These are phyloP conservation scores for Annulohypoxylon moriforme DNA, from an alignment of 495 filamentous ascomycete species.

Conservation along the genomic window DNA sequence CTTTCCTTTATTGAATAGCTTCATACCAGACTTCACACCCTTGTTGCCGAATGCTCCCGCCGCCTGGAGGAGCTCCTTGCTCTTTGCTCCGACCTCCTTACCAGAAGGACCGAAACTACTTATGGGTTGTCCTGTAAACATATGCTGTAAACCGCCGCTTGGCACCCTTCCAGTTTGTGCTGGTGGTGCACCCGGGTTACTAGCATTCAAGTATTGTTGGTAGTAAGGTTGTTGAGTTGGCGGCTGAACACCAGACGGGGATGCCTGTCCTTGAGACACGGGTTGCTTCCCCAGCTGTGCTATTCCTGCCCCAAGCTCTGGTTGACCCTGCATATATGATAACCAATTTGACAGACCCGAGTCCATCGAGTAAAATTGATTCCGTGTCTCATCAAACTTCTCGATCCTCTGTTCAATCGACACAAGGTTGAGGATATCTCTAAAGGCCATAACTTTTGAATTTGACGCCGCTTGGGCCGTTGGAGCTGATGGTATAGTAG, in stretches of 20 bases:
- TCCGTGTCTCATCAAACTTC: constrained; percentile 74
- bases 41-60: constrained; percentile 66
- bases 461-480: constrained; percentile 43
- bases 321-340: constrained; percentile 53
- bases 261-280: constrained; percentile 39
- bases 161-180: constrained; percentile 31
- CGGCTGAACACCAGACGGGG: constrained; percentile 34
- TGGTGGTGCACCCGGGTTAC: constrained; percentile 41
- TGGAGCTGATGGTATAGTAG: constrained; percentile 31
- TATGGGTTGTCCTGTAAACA: constrained; percentile 40
- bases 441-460: constrained; percentile 67
- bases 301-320: constrained; percentile 47
- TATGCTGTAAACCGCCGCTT: constrained; percentile 41
- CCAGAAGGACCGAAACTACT: constrained; percentile 53
- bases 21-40: constrained; percentile 77
- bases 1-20: constrained; percentile 85
- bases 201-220: constrained; percentile 58
- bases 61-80: constrained; percentile 85
- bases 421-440: constrained; percentile 75
- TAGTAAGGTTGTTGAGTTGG: constrained; percentile 61
- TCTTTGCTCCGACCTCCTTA: constrained; percentile 72
- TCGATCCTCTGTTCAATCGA: constrained; percentile 71
- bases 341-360: constrained; percentile 84
- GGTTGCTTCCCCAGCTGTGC: constrained; percentile 34
- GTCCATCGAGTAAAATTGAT: constrained; percentile 75